These are phyloP conservation scores for Aspergillus alliaceus DNA, from an alignment of 2,329 filamentous ascomycete species.

Conservation along the genomic window DNA sequence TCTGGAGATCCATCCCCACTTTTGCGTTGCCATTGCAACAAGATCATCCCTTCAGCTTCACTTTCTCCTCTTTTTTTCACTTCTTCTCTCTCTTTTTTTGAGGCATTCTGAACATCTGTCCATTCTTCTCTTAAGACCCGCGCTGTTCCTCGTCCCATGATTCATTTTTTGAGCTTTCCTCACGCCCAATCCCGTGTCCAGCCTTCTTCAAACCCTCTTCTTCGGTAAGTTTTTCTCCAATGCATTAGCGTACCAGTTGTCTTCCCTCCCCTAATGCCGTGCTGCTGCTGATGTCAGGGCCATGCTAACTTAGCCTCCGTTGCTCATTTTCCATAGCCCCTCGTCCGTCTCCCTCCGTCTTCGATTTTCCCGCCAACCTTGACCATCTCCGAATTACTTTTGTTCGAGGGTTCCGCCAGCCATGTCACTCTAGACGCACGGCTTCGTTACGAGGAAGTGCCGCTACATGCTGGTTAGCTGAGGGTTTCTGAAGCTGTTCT, in stretches of 20 bases:
- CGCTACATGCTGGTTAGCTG: conserved; percentile 23
- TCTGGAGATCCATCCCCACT: conserved; percentile 43
- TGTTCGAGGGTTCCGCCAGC: conserved; percentile 12
- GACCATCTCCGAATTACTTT: conserved; percentile 10
- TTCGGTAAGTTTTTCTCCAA: conserved; percentile 22
- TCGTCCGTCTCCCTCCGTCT: conserved; percentile 11
- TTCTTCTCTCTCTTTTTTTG: conserved; percentile 15
- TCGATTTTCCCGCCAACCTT: conserved; percentile 7
- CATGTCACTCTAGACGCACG: conserved; percentile 31
- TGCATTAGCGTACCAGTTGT: conserved; percentile 20
- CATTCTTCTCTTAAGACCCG: conserved; percentile 22
- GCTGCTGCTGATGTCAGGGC: conserved; percentile 11
- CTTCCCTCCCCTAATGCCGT: conserved; percentile 6
- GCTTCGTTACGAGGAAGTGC: conserved; percentile 17
- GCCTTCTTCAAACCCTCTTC: conserved; percentile 10
- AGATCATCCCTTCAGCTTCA: conserved; percentile 43
- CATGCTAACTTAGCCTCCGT: conserved; percentile 3
- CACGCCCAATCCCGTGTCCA: conserved; percentile 9
- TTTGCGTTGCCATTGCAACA: conserved; percentile 44
- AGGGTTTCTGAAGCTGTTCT: conserved; percentile 18
- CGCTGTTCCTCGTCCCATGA: conserved; percentile 17
- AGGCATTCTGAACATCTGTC: neutral
- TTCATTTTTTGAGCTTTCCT: conserved; percentile 14
- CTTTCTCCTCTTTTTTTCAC: conserved; percentile 32
- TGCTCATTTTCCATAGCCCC: conserved; percentile 15